Evolutionary conservation across 768 basidiomycete genomes (phyloP), one percentile per base, ranked within the genome.

Genomic region (Serendipita indica): DNA sequence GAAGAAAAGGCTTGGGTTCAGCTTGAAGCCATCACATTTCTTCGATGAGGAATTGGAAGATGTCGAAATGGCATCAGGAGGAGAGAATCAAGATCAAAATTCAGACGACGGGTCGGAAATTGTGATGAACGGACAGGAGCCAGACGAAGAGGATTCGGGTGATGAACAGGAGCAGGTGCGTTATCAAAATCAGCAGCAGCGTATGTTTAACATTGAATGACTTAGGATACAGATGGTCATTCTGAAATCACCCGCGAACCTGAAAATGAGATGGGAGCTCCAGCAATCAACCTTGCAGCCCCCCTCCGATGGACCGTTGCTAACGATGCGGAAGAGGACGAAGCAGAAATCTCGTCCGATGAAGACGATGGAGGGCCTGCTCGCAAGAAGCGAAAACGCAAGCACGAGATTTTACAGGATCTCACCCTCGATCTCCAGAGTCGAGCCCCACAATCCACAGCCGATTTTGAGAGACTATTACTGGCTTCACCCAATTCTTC

Each of bases 401-500:
- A 76, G 69, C 86, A 81, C 68, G 77, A 80, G 67, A 82, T 84
- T 58, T 83, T 91, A 65, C 74, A 80, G 60, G 89, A 90, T 67
- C 72, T 83, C 30, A 97, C 96, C 0, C 86, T 83, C 25, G 86
- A 94, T 61, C 83, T 97, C 75, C 89, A 91, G 59, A 81, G 77
- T 35, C 85, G 82, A 64, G 75, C 75, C 20, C 96, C 96, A 1
- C 88, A 90, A 67, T 96, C 96, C 1, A 89, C 85, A 61, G 80
- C 86, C 32, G 94, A 99, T 69, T 99, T 97, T 65, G 96, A 99
- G 70, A 81, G 96, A 12, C 72, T 89, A 33, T 78, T 99, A 45
- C 77, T 98, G 35, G 89, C 89, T 28, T 92, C 94, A 0, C 94
- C 96, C 1, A 91, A 96, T 68, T 98, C 93, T 4, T 98, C 96